Conservation (phyloP, 768 basidiomycete species). For the Panaeolus papilionaceus region DNA sequence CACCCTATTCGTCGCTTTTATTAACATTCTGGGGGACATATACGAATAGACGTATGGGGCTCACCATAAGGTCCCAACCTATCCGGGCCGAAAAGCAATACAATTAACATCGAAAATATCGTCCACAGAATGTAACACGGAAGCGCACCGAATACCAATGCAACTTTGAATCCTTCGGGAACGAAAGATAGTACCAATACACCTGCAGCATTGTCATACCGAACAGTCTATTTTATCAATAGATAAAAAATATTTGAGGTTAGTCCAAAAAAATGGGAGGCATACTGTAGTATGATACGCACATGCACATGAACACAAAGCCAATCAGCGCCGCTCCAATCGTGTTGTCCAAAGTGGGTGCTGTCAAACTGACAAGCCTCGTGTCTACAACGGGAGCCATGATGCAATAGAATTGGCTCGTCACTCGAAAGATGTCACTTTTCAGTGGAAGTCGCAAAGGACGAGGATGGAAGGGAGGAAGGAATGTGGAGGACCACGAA, state of each 20-base stretch:
- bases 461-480: background rate
- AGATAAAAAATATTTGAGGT: background rate
- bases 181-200: conserved; percentile 48
- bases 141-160: conserved; percentile 44
- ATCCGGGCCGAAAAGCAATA: background rate
- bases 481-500: conserved; percentile 1
- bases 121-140: background rate
- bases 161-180: conserved; percentile 39
- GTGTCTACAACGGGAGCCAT: conserved; percentile 10
- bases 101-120: background rate
- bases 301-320: conserved; percentile 40
- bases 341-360: conserved; percentile 44
- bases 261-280: background rate
- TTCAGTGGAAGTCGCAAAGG: background rate
- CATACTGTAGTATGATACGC: conserved; percentile 21
- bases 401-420: background rate
- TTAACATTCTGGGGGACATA: background rate
- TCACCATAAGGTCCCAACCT: conserved; percentile 45
- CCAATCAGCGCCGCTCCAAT: conserved; percentile 46
- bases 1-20: conserved; percentile 29
- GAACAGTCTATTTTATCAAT: conserved; percentile 36
- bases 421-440: background rate
- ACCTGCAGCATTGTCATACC: conserved; percentile 46
- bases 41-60: background rate
- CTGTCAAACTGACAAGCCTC: conserved; percentile 29